A percentile compares a stretch with the other conserved stretches of the same genome.
phyloP scores from a whole-genome alignment of 805 yeast genomes.

The Lachancea quebecensis region DNA sequence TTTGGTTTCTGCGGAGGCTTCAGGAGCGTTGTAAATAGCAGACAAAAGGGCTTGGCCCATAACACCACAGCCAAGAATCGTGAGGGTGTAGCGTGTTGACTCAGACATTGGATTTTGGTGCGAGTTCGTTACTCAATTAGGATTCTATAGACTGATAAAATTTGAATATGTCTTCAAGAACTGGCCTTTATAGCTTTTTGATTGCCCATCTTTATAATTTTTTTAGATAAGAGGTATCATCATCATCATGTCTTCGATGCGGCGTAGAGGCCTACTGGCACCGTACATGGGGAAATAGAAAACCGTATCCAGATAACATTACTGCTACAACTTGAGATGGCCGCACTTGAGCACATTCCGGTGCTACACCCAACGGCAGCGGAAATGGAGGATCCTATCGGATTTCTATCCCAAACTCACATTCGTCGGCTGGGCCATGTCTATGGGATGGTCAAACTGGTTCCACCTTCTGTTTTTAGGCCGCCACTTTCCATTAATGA shows the following conservation, averaged over 20 bases:
- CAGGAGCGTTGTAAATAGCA: slow-evolving; percentile 41
- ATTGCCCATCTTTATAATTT: too few species aligned
- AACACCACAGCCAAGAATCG: slow-evolving; percentile 88
- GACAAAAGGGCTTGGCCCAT: slow-evolving; percentile 91
- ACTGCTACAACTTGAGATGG: neutral
- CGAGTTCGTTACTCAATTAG: too few species aligned
- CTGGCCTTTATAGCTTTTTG: too few species aligned
- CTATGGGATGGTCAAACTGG: slow-evolving; percentile 71
- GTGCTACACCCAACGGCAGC: slow-evolving; percentile 45
- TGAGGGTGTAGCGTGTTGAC: slow-evolving; percentile 45
- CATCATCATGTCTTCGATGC: too few species aligned
- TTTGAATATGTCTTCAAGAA: too few species aligned
- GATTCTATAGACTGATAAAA: too few species aligned
- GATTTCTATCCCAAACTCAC: slow-evolving; percentile 49
- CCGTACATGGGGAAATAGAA: too few species aligned
- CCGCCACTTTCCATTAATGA: slow-evolving; percentile 51
- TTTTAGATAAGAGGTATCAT: too few species aligned
- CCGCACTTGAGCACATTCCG: slow-evolving; percentile 38
- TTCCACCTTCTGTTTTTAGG: slow-evolving; percentile 48
- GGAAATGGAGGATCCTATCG: slow-evolving; percentile 59
- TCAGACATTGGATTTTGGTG: too few species aligned
- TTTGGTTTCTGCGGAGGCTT: slow-evolving; percentile 23
- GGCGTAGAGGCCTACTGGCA: too few species aligned
- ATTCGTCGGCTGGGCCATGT: slow-evolving; percentile 40
- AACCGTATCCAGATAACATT: too few species aligned